phyloP scores from a whole-genome alignment of 805 yeast genomes.

The Vanderwaltozyma polyspora region DNA sequence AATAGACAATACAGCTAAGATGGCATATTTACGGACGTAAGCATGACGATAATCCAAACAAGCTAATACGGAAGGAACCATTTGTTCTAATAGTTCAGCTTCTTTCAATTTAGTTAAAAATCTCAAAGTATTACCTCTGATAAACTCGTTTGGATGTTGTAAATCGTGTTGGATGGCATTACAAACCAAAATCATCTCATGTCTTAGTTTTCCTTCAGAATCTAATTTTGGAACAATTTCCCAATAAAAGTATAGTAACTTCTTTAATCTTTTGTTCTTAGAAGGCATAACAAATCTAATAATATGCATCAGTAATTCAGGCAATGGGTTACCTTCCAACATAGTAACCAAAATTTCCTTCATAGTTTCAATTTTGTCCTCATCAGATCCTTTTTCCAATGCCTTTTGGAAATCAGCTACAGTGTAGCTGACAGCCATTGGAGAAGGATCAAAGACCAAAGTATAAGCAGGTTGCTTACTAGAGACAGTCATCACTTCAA shows the following conservation, averaged over 20 bases:
- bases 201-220: slow-evolving; percentile 80
- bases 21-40: slow-evolving; percentile 94
- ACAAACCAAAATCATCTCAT: slow-evolving; percentile 97
- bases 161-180: slow-evolving; percentile 95
- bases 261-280: slow-evolving; percentile 79
- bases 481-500: slow-evolving; percentile 11
- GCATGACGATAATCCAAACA: slow-evolving; percentile 96
- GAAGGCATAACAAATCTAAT: slow-evolving; percentile 97
- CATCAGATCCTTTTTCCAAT: slow-evolving; percentile 85
- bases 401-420: slow-evolving; percentile 62
- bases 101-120: slow-evolving; percentile 84
- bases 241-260: slow-evolving; percentile 90
- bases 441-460: slow-evolving; percentile 64
- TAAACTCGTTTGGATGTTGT: slow-evolving; percentile 95
- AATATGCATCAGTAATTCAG: slow-evolving; percentile 89
- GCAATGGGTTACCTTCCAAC: slow-evolving; percentile 87
- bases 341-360: slow-evolving; percentile 72
- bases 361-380: slow-evolving; percentile 81
- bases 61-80: slow-evolving; percentile 83
- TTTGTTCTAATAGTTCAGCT: slow-evolving; percentile 87
- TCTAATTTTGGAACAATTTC: slow-evolving; percentile 93
- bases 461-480: slow-evolving; percentile 48
- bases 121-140: slow-evolving; percentile 90
- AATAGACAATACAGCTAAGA: slow-evolving; percentile 77
- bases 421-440: slow-evolving; percentile 47